Evolutionary conservation across 495 filamentous ascomycete genomes (phyloP).

Genomic region (Trichoderma parareesei): DNA sequence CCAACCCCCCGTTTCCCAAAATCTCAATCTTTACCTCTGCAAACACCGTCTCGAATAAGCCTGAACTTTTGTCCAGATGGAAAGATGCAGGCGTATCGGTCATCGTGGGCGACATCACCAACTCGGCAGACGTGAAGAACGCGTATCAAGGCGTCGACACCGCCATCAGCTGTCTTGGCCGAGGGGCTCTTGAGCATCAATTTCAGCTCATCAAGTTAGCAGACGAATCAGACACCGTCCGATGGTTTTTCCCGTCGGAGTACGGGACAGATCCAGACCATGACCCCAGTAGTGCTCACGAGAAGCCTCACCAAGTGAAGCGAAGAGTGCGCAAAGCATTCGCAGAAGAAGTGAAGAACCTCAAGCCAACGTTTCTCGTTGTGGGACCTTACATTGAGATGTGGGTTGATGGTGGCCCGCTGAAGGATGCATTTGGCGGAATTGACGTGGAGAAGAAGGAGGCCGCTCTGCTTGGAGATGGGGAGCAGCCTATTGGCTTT

Average conservation of each 20-base stretch:
- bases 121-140: constrained; percentile 40
- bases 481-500: constrained; percentile 50
- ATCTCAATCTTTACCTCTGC: constrained; percentile 58
- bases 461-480: constrained; percentile 51
- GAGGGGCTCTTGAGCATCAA: constrained; percentile 48
- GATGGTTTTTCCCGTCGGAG: constrained; percentile 64
- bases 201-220: constrained; percentile 52
- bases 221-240: constrained; percentile 44
- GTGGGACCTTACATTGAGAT: constrained; percentile 65
- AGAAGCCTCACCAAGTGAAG: constrained; percentile 64
- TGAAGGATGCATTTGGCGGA: constrained; percentile 34
- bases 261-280: constrained; percentile 72
- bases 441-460: constrained; percentile 48
- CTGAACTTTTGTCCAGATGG: constrained; percentile 40
- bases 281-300: constrained; percentile 44
- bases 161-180: constrained; percentile 55
- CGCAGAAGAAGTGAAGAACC: constrained; percentile 35
- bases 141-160: constrained; percentile 57
- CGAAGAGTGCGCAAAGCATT: constrained; percentile 55
- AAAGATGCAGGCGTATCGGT: constrained; percentile 44
- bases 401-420: constrained; percentile 40
- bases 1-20: constrained; percentile 40
- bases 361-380: constrained; percentile 60
- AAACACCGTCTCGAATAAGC: constrained; percentile 39
- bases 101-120: constrained; percentile 51